phyloP scores from a whole-genome alignment of 1,139 yeast species.

The Taphrina communis region DNA sequence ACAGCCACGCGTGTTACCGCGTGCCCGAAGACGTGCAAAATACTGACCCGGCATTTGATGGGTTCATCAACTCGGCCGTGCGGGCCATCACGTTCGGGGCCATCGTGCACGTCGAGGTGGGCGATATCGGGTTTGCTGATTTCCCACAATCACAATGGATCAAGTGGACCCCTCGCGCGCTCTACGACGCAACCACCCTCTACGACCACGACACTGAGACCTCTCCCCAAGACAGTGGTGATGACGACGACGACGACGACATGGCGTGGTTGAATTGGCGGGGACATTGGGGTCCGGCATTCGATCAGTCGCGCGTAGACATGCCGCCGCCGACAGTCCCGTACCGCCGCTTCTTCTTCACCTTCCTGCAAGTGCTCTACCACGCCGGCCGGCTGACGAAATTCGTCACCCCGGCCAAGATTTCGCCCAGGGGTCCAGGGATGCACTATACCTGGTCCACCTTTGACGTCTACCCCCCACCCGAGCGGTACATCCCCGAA shows the following conservation, averaged over 20 bases:
- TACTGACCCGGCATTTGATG: constrained; percentile 38
- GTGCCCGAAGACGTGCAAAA: constrained; percentile 36
- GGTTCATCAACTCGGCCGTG: constrained; percentile 39
- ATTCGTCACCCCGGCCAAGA: constrained; percentile 33
- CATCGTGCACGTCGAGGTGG: constrained; percentile 37
- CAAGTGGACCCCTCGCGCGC: constrained; percentile 19
- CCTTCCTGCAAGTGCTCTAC: constrained; percentile 36
- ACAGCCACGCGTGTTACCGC: constrained; percentile 35
- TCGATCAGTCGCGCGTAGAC: constrained; percentile 36
- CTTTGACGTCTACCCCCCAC: constrained; percentile 32
- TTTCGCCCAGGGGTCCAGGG: constrained; percentile 32
- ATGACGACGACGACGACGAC: neutral
- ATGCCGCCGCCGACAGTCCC: constrained; percentile 34
- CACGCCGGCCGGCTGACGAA: constrained; percentile 38
- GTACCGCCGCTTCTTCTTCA: constrained; percentile 38
- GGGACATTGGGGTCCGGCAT: constrained; percentile 39
- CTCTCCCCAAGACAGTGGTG: no score
- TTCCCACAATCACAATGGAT: constrained; percentile 29
- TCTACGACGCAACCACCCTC: constrained; percentile 26
- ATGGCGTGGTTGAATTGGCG: constrained; percentile 26
- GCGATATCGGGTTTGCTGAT: constrained; percentile 38
- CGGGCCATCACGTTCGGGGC: constrained; percentile 40
- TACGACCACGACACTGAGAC: no score
- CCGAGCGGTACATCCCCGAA: constrained; percentile 32
- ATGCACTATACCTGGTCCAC: constrained; percentile 37